A percentile compares a stretch with the other conserved stretches of the same genome.
These are phyloP conservation scores for Apophysomyces elegans DNA, from an alignment of 371 early-diverging fungal genomes.

Conservation along the genomic window DNA sequence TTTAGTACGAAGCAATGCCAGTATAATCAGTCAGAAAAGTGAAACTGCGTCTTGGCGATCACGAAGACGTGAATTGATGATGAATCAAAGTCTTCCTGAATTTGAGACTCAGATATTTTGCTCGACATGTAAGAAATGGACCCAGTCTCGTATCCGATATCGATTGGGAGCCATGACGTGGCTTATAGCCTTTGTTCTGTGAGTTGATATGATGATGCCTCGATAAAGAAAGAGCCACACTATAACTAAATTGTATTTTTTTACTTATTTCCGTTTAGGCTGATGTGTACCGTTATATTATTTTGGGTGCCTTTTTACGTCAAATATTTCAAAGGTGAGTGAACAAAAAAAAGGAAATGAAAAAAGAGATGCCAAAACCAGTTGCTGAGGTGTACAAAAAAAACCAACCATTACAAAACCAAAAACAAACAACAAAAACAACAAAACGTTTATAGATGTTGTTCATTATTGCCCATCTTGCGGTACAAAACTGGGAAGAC, in stretches of 20 bases:
- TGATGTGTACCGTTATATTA: constrained; percentile 40
- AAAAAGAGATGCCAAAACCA: not conserved
- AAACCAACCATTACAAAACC: too few relatives aligned
- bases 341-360: not conserved
- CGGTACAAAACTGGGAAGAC: constrained; percentile 33
- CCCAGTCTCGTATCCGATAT: constrained; percentile 43
- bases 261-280: constrained; percentile 22
- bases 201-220: constrained; percentile 11
- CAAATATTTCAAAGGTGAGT: constrained; percentile 51
- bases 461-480: constrained; percentile 50
- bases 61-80: constrained; percentile 21
- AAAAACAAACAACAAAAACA: not conserved
- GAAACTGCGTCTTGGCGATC: constrained; percentile 24
- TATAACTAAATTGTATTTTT: constrained; percentile 7
- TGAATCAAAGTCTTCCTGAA: constrained; percentile 36
- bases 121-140: constrained; percentile 38
- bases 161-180: constrained; percentile 40
- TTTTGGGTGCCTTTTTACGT: constrained; percentile 52
- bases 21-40: constrained; percentile 3
- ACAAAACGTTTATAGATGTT: constrained; percentile 29
- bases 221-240: not conserved
- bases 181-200: constrained; percentile 40
- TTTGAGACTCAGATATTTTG: constrained; percentile 45
- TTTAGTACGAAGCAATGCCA: constrained; percentile 1
- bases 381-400: not conserved